phyloP scores from a whole-genome alignment of 2,329 filamentous ascomycete genomes.

The Penicillium sp. region DNA sequence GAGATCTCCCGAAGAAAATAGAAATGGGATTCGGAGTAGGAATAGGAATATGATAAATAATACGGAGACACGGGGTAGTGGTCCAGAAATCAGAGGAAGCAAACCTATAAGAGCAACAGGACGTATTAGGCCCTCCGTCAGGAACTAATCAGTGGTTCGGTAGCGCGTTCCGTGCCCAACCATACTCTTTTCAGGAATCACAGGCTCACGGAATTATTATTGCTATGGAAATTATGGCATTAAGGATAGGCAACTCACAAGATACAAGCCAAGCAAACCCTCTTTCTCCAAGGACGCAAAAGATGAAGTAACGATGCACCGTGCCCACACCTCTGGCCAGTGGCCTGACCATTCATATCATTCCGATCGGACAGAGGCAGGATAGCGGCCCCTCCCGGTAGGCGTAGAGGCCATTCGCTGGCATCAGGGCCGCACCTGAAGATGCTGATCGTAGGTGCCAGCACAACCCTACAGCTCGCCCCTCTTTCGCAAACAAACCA shows the following conservation, averaged over 20 bases:
- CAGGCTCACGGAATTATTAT: neutral
- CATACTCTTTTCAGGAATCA: neutral
- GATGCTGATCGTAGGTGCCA: slow-evolving; percentile 2
- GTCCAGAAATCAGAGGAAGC: neutral
- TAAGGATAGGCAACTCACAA: neutral
- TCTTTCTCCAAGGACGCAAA: neutral
- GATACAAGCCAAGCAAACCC: neutral
- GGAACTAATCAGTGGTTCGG: neutral
- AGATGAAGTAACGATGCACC: neutral
- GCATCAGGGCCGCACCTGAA: neutral
- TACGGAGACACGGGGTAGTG: neutral
- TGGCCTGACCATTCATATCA: neutral
- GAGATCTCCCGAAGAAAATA: slow-evolving; percentile 1
- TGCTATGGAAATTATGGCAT: too few relatives aligned
- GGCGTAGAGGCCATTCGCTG: neutral
- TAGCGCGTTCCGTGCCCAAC: neutral
- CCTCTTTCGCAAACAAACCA: neutral
- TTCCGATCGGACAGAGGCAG: neutral
- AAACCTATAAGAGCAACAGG: slow-evolving; percentile 2
- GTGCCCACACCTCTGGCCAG: neutral
- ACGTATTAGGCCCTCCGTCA: neutral
- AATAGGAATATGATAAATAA: neutral
- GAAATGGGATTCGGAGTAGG: neutral
- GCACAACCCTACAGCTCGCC: slow-evolving; percentile 2
- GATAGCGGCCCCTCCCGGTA: neutral